Base-by-base conservation (phyloP, 805 yeast species). In the Saturnispora ahearnii region DNA sequence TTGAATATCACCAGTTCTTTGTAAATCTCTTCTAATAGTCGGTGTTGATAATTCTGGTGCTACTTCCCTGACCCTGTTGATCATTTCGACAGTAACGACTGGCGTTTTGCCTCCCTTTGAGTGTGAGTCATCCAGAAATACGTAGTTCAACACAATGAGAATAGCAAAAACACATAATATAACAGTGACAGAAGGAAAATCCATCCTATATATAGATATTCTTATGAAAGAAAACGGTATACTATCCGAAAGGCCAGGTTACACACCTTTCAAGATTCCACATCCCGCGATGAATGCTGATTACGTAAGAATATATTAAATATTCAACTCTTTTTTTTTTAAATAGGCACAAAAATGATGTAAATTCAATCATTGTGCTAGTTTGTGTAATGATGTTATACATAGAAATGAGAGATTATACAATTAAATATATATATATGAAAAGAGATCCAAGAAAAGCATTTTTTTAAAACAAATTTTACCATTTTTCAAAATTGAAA, bases 31-130 rank as follows among this genome's bases (percentile, higher is more conserved):
- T 53, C 81, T 72, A 53, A 93, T 87, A 61, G 86, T 95, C 7
- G 77, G 85, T 4, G 67, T 74, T 1, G 85, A 72, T 31, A 87
- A 68, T 21, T 72, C 71, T 4, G 97, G 96, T 0, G 89, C 96
- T 49, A 91, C 72, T 40, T 88, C 80, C 57, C 81, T 85, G 2
- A 91, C 96, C 0, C 86, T 82, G 55, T 84, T 93, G 41, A 91
- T 73, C 98, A 91, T 91, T 51, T 77, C 78, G 5, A 70, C 71
- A 3, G 83, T 80, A 22, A 84, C 53, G 12, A 49, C 31, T 38
- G 43, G 36, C 8, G 13, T 32, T 34, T 44, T 26, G 13, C 30
- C 41, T 7, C 30, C 29, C 22, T 44, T 49, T 10, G 37, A 15
- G 10, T 33, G 40, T 9, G 18, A 15, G n/a, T 49, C 53, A 9